Conservation (phyloP, 78 protist species). For the Creolimax fragrantissima region DNA sequence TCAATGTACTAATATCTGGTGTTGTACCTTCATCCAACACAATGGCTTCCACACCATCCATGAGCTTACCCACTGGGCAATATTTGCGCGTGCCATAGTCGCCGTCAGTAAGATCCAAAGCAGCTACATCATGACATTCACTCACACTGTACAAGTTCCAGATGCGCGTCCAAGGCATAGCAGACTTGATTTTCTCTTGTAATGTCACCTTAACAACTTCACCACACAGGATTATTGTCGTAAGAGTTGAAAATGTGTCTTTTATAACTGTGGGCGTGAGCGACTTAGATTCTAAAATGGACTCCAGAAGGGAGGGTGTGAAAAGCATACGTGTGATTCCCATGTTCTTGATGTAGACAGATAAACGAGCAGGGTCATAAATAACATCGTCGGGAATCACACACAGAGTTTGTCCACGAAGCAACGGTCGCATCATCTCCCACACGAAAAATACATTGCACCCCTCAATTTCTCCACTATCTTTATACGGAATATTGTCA, state of each 20-base stretch:
- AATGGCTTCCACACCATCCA: neutral
- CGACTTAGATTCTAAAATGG: neutral
- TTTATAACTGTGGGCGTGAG: neutral
- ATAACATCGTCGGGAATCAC: constrained; percentile 22
- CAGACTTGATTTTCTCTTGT: neutral
- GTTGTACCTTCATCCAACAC: constrained; percentile 18
- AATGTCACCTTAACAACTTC: constrained; percentile 27
- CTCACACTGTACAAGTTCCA: constrained; percentile 36
- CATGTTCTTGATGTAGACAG: neutral
- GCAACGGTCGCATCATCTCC: constrained; percentile 34
- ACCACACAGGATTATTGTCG: constrained; percentile 7
- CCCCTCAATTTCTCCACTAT: constrained; percentile 5
- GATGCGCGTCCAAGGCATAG: neutral
- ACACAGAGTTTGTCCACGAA: constrained; percentile 2
- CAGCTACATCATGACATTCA: constrained; percentile 32
- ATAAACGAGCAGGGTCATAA: constrained; percentile 14
- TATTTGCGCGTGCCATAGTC: neutral
- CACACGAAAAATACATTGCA: constrained; percentile 30
- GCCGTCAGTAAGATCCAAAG: neutral
- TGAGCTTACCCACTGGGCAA: neutral
- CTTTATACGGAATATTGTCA: neutral
- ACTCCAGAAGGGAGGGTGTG: constrained; percentile 32
- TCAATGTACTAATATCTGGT: constrained; percentile 4
- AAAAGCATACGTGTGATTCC: constrained; percentile 27
- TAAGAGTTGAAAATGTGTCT: neutral